These are phyloP conservation scores for Pythium aristosporum DNA, from an alignment of 352 stramenopile genomes.

Conservation along the genomic window DNA sequence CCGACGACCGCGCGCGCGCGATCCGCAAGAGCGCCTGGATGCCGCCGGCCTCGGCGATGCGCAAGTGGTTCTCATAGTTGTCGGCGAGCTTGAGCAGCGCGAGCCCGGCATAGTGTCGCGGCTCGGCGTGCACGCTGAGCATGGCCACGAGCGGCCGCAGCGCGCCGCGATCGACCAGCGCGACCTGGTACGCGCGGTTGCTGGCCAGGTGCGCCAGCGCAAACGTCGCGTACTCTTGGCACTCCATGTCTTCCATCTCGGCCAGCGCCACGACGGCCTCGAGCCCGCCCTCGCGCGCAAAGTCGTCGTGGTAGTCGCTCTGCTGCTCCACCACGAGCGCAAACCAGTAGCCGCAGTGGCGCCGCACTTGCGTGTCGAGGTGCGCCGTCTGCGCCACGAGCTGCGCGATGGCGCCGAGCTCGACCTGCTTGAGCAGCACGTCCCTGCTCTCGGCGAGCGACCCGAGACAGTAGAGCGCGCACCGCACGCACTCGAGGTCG, in stretches of 20 bases:
- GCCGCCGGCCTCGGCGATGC: conserved; percentile 94
- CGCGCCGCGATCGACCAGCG: conserved; percentile 88
- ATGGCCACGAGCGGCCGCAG: conserved; percentile 95
- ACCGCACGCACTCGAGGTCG: conserved; percentile 90
- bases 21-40: conserved; percentile 95
- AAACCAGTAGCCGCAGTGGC: conserved; percentile 93
- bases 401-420: conserved; percentile 82
- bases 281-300: conserved; percentile 85
- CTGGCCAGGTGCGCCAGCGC: conserved; percentile 93
- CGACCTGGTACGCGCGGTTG: conserved; percentile 94
- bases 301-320: conserved; percentile 91
- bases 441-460: conserved; percentile 92
- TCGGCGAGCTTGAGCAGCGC: conserved; percentile 97
- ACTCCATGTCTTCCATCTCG: conserved; percentile 94
- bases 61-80: conserved; percentile 97
- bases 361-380: conserved; percentile 90
- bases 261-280: conserved; percentile 90
- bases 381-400: conserved; percentile 74
- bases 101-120: conserved; percentile 94
- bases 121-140: conserved; percentile 93
- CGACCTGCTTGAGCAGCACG: conserved; percentile 90
- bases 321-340: conserved; percentile 88
- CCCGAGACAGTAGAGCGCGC: conserved; percentile 91
- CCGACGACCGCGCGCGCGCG: conserved; percentile 84
- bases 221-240: conserved; percentile 96